phyloP scores from a whole-genome alignment of 2,329 filamentous ascomycete genomes.

The Zymoseptoria ardabiliae region DNA sequence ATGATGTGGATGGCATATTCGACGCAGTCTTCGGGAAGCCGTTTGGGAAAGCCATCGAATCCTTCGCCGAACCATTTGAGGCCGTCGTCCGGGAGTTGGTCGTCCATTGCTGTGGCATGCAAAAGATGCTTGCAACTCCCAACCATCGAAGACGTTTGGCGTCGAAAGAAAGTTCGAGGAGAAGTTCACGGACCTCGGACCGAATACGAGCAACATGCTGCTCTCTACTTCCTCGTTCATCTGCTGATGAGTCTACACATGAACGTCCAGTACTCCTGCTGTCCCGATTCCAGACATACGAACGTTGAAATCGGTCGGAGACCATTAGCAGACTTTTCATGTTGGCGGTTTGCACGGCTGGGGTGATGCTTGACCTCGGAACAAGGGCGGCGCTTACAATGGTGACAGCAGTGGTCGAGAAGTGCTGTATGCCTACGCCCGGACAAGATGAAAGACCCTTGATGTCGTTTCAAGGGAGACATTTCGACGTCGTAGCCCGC shows the following conservation, averaged over 20 bases:
- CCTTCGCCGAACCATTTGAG: conserved; percentile 60
- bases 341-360: not conserved
- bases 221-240: no score
- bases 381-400: no score
- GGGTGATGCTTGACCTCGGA: no score
- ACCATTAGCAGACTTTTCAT: not conserved
- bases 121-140: not conserved
- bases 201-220: not conserved
- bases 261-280: not conserved
- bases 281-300: not conserved
- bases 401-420: not conserved
- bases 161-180: not conserved
- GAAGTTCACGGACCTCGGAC: not conserved
- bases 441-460: not conserved
- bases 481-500: no score
- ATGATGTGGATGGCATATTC: conserved; percentile 76
- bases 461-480: not conserved
- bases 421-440: not conserved
- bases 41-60: conserved; percentile 58
- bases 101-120: conserved; percentile 10
- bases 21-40: conserved; percentile 73
- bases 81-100: conserved; percentile 43
- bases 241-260: no score
- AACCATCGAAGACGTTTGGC: not conserved
- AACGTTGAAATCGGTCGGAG: not conserved